A percentile compares a stretch with the other conserved stretches of the same genome.
These are phyloP conservation scores for Malassezia yamatoensis DNA, from an alignment of 1,284 basidiomycete species.

Conservation along the genomic window DNA sequence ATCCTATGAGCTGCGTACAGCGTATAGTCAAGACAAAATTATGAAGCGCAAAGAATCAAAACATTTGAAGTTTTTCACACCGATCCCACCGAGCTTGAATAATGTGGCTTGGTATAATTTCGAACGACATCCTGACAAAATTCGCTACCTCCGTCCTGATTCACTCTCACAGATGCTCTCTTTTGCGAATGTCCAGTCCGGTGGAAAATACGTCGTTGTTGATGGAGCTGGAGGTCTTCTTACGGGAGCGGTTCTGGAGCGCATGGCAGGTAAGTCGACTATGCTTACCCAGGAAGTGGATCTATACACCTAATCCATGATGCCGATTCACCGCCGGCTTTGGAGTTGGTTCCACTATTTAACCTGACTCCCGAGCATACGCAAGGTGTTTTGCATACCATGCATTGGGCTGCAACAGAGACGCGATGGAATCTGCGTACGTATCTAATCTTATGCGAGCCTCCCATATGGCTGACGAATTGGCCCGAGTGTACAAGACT, in stretches of 20 bases:
- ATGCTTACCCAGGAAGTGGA: slow-evolving; percentile 53
- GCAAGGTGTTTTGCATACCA: slow-evolving; percentile 19
- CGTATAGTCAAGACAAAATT: slow-evolving; percentile 43
- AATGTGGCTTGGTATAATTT: slow-evolving; percentile 87
- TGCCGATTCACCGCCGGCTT: slow-evolving; percentile 82
- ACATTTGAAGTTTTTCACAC: slow-evolving; percentile 78
- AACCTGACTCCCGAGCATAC: slow-evolving; percentile 51
- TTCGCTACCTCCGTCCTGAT: slow-evolving; percentile 77
- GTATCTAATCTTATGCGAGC: not conserved
- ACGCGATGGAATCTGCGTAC: slow-evolving; percentile 19
- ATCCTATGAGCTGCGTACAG: slow-evolving; percentile 36
- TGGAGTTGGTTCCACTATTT: slow-evolving; percentile 76
- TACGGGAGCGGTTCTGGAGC: slow-evolving; percentile 71
- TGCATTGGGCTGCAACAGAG: slow-evolving; percentile 38
- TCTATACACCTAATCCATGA: slow-evolving; percentile 74
- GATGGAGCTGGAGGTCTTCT: slow-evolving; percentile 80
- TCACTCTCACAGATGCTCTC: slow-evolving; percentile 77
- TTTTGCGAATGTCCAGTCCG: slow-evolving; percentile 71
- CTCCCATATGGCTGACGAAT: slow-evolving; percentile 17
- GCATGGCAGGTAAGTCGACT: slow-evolving; percentile 51
- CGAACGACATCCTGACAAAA: slow-evolving; percentile 56
- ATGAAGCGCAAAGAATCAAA: slow-evolving; percentile 43
- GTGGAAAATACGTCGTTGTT: slow-evolving; percentile 74
- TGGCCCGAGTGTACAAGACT: slow-evolving; percentile 7
- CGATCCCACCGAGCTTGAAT: slow-evolving; percentile 73